A percentile compares a stretch with the other conserved stretches of the same genome.
These are phyloP conservation scores for Candida andamanensis DNA, from an alignment of 805 yeast genomes.

Conservation along the genomic window DNA sequence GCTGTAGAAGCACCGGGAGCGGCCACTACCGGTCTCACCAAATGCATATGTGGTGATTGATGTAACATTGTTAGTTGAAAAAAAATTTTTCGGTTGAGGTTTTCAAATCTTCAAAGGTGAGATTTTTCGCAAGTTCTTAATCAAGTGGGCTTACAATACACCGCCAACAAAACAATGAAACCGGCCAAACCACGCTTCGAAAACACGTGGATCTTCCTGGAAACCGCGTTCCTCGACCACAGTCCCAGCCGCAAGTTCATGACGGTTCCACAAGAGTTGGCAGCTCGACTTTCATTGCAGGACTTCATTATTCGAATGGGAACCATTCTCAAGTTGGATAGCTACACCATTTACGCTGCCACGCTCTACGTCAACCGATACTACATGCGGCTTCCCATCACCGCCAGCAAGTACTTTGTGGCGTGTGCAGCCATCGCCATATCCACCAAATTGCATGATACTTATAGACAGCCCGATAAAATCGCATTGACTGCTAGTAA, in stretches of 20 bases:
- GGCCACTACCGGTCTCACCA: constrained; percentile 46
- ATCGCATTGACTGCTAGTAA: constrained; percentile 35
- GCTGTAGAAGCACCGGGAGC: constrained; percentile 43
- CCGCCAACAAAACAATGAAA: no score
- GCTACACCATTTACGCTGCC: constrained; percentile 39
- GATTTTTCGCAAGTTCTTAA: constrained; percentile 1
- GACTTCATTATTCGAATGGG: constrained; percentile 36
- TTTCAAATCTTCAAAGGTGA: constrained; percentile 1
- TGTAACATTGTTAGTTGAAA: constrained; percentile 2
- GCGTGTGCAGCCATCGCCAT: constrained; percentile 41
- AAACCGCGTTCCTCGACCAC: constrained; percentile 23
- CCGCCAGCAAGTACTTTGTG: constrained; percentile 39
- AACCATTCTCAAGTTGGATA: constrained; percentile 32
- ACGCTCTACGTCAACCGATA: constrained; percentile 35
- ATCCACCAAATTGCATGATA: constrained; percentile 39
- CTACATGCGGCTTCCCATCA: constrained; percentile 38
- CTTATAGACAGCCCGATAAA: constrained; percentile 39
- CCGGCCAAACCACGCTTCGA: neutral
- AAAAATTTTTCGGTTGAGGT: constrained; percentile 4
- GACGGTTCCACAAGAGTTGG: constrained; percentile 33
- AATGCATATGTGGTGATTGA: constrained; percentile 37
- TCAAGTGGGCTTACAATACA: no score
- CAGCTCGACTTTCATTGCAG: constrained; percentile 32
- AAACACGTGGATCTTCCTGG: constrained; percentile 36
- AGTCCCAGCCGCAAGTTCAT: constrained; percentile 28